phyloP scores from a whole-genome alignment of 768 basidiomycete genomes.

The Leucosporidium scottii region DNA sequence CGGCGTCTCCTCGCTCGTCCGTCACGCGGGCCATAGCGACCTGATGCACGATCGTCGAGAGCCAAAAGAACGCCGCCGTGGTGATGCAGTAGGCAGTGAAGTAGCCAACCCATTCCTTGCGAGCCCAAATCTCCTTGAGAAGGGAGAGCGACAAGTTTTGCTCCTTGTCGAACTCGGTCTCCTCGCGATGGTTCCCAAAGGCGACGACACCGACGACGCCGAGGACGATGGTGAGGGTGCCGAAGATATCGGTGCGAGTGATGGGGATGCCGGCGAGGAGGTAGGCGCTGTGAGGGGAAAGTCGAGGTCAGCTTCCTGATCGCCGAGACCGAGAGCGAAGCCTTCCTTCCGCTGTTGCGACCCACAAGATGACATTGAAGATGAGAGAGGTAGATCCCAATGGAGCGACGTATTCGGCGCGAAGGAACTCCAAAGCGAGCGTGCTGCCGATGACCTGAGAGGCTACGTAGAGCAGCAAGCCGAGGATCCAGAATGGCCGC shows the following conservation, averaged over 20 bases:
- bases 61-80: constrained; percentile 47
- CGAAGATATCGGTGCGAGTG: constrained; percentile 76
- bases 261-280: constrained; percentile 77
- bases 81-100: constrained; percentile 71
- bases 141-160: constrained; percentile 61
- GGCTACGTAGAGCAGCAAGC: constrained; percentile 68
- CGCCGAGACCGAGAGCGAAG: no score
- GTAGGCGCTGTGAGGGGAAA: constrained; percentile 54
- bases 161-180: constrained; percentile 68
- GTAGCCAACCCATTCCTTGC: constrained; percentile 82
- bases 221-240: constrained; percentile 70
- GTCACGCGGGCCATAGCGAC: constrained; percentile 47
- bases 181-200: constrained; percentile 48
- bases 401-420: constrained; percentile 93
- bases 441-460: constrained; percentile 84
- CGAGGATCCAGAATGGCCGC: constrained; percentile 75
- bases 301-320: no score
- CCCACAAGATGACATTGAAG: constrained; percentile 70
- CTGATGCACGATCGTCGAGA: constrained; percentile 26
- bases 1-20: constrained; percentile 29
- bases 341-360: no score
- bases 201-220: constrained; percentile 65
- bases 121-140: constrained; percentile 75
- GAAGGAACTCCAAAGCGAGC: constrained; percentile 77
- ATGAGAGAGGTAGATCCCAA: constrained; percentile 87